Base-by-base conservation (phyloP, 1,284 basidiomycete genomes). In the Golubevia pallescens region DNA sequence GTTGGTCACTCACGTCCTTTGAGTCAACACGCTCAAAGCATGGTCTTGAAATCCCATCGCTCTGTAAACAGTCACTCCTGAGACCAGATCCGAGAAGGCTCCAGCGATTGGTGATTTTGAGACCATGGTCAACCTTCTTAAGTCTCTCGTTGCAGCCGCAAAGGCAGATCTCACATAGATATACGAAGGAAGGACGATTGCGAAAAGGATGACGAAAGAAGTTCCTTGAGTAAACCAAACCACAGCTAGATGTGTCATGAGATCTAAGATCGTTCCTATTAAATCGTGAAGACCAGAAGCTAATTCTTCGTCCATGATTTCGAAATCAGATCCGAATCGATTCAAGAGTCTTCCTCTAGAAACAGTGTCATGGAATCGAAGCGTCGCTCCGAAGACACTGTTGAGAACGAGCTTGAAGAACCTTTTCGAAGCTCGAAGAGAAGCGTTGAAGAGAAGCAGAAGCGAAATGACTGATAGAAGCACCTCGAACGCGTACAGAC, bases 311-410 rank as follows among this genome's bases (percentile, higher is more conserved):
- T 83, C 80, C 28, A 78, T 58, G 16, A 69, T 71, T 59, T 81
- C 73, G 52, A 80, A 54, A 34, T 83, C 80, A 61, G 76, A 71
- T n/a, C 72, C 71, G 61, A 83, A 83, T 21, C 78, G 69, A 61
- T 83, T 83, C 19, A 81, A 61, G 53, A 83, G 69, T 10, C 79
- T 70, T 16, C 80, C 80, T 1, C 73, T 67, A 2, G 80, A 71
- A 1, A 69, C 73, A 38, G 53, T 63, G 60, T 81, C 80, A 56
- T 76, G 78, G 68, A 78, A 83, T 13, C 72, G 68, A n/a, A 70
- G 63, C 57, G n/a, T 67, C 3, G 82, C 82, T 19, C 63, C 65
- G 42, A 84, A 60, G 53, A 84, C 73, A 3, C 80, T 73, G 20
- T 61, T 58, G 23, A 77, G 75, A 32, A 85, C 62, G 20, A 63